Base-by-base conservation (phyloP, 345 rosid genomes). In the Passiflora organensis region DNA sequence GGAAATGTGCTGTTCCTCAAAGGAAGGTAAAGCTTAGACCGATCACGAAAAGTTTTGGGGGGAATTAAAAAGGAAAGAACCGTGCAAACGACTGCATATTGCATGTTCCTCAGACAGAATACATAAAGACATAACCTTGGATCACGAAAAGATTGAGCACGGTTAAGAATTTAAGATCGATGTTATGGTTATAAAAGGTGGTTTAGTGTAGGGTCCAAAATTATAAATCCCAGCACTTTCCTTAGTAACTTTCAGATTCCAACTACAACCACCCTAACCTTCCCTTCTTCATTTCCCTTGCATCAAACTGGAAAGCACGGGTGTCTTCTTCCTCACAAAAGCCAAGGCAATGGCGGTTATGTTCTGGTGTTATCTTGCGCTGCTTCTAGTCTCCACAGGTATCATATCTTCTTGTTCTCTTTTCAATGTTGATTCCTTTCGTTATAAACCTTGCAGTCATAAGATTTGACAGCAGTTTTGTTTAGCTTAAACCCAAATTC, bases 111-210 rank as follows among this genome's bases (percentile, higher is more conserved):
- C 34, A 28, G 34, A 28, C 3, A 28, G 34, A 28, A 28, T 28
- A 28, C 3, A 28, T 2, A 28, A 12, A 53, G 4, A 42, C n/a
- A n/a, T n/a, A n/a, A n/a, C n/a, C n/a, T n/a, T n/a, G n/a, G n/a
- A 37, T 69, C 78, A 74, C 65, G 63, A 32, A 66, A 74, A 69
- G 78, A 62, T 44, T 20, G 61, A 20, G 5, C 48, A 5, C n/a
- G n/a, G n/a, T n/a, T n/a, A n/a, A n/a, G n/a, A n/a, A n/a, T n/a
- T n/a, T n/a, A n/a, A n/a, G n/a, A n/a, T n/a, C n/a, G n/a, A n/a
- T n/a, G n/a, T n/a, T n/a, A n/a, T n/a, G n/a, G n/a, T n/a, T n/a
- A n/a, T n/a, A n/a, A n/a, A n/a, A n/a, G n/a, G n/a, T n/a, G n/a
- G n/a, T n/a, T n/a, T n/a, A 51, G 23, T 9, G 13, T 23, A 14